Evolutionary conservation across 164 flowering plant genomes (phyloP), one percentile per base, ranked within the genome.

Genomic region (Santalum album): DNA sequence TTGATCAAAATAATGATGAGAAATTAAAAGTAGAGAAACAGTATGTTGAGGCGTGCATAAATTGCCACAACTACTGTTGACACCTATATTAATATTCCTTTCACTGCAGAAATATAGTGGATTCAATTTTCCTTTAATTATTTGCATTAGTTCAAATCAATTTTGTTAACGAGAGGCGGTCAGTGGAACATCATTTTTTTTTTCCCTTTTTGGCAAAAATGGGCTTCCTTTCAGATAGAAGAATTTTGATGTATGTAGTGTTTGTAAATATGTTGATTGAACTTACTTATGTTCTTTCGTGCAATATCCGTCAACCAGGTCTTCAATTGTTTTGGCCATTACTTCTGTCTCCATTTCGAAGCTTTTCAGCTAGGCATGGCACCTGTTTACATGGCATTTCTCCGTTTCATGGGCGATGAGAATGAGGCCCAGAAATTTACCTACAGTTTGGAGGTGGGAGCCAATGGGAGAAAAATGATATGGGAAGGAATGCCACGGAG

Each of bases 401-500:
- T 80, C 12, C 81, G 86, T 1, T 81, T 78, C 69, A 81, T 81
- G 83, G 86, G 86, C 24, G 86, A 81, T 34, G 86, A 81, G 25
- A 51, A 26, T 38, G 86, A 78, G 25, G 81, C 83, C 14, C 57
- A 76, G 45, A 74, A 63, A 44, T 78, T 36, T 49, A 68, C 71
- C 56, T 78, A 80, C 67, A 80, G 83, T 47, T 60, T 80, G 22
- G 83, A 80, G 52, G 80, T 80, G 25, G 85, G 82, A 12, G 78
- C 65, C 15, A 77, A 72, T 42, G 80, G 85, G 16, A 56, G 85
- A 55, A 80, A 80, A 60, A 68, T 75, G 47, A 69, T 55, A 39
- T 80, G 82, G 82, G 77, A 80, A 49, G 85, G 84, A 18, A 75
- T 74, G 59, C 85, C 85, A 24, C 64, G 86, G 49, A 78, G 86